These are phyloP conservation scores for Fusarium continuum DNA, from an alignment of 2,329 filamentous ascomycete genomes.

Conservation along the genomic window DNA sequence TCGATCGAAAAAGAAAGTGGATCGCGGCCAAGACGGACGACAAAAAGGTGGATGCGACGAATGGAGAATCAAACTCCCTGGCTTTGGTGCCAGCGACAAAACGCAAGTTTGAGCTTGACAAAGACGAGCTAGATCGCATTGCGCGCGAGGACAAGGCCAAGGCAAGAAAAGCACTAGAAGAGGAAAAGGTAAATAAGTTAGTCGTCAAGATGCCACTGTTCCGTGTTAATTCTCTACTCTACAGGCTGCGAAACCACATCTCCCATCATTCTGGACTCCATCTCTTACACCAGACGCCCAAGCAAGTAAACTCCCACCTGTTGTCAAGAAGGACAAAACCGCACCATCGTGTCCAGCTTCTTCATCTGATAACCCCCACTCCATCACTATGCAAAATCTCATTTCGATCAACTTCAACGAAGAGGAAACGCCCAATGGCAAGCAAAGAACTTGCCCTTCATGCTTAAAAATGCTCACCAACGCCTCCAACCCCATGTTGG, in stretches of 20 bases:
- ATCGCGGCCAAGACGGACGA: constrained; percentile 52
- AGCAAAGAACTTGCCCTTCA: constrained; percentile 73
- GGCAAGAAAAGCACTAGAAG: constrained; percentile 74
- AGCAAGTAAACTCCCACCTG: constrained; percentile 60
- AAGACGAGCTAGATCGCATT: constrained; percentile 77
- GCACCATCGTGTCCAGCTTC: constrained; percentile 82
- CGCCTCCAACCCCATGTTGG: constrained; percentile 80
- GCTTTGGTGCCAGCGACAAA: constrained; percentile 55
- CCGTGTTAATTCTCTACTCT: constrained; percentile 19
- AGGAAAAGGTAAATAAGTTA: constrained; percentile 68
- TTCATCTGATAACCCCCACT: constrained; percentile 70
- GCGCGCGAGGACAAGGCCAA: constrained; percentile 75
- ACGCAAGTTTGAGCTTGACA: constrained; percentile 79
- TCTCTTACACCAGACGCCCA: constrained; percentile 73
- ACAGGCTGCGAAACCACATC: constrained; percentile 68
- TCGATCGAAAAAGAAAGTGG: constrained; percentile 52
- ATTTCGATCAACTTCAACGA: constrained; percentile 81
- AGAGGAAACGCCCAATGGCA: constrained; percentile 63
- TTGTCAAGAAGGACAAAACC: constrained; percentile 70
- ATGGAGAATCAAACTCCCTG: constrained; percentile 2
- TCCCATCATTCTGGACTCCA: constrained; percentile 94
- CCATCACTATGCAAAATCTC: constrained; percentile 80
- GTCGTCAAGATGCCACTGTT: not conserved
- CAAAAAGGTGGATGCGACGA: not conserved
- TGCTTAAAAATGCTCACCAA: constrained; percentile 88